phyloP scores from a whole-genome alignment of 2,329 filamentous ascomycete species.

The Phyllosticta ampelicida region DNA sequence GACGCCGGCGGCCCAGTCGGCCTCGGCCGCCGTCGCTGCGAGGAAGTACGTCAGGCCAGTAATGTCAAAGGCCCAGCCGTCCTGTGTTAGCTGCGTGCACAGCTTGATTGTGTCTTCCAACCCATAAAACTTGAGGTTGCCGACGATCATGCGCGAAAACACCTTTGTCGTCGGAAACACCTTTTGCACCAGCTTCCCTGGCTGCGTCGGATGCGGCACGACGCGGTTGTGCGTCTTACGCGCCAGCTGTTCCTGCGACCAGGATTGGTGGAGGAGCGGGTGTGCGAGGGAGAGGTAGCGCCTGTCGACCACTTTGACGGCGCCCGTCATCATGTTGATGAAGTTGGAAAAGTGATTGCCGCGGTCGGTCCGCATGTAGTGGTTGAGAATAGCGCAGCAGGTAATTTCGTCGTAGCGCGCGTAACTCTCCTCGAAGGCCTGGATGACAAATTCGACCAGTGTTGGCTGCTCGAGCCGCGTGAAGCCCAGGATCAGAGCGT shows the following conservation, averaged over 20 bases:
- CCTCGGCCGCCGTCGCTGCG: conserved; percentile 28
- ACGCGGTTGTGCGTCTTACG: conserved; percentile 1
- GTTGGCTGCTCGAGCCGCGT: conserved; percentile 18
- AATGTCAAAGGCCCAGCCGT: conserved; percentile 37
- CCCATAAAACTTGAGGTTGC: conserved; percentile 34
- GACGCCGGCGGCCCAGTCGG: conserved; percentile 27
- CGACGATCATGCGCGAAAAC: conserved; percentile 31
- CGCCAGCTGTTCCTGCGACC: not conserved
- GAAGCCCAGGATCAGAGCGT: conserved; percentile 59
- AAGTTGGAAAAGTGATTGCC: conserved; percentile 27
- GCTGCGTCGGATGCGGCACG: conserved; percentile 11
- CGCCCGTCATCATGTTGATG: conserved; percentile 34
- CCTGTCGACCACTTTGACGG: conserved; percentile 5
- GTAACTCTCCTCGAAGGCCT: conserved; percentile 24
- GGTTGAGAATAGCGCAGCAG: conserved; percentile 29
- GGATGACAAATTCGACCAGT: conserved; percentile 22
- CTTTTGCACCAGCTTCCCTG: conserved; percentile 31
- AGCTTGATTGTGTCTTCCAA: conserved; percentile 33
- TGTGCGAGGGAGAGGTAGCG: conserved; percentile 28
- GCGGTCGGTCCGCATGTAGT: conserved; percentile 26
- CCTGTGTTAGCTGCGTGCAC: conserved; percentile 31
- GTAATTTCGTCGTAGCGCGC: conserved; percentile 38
- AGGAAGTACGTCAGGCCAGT: conserved; percentile 29
- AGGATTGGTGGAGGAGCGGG: conserved; percentile 22
- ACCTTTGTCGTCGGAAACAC: conserved; percentile 35